These are phyloP conservation scores for Xerocomus potaroensis DNA, from an alignment of 768 basidiomycete species.

Conservation along the genomic window DNA sequence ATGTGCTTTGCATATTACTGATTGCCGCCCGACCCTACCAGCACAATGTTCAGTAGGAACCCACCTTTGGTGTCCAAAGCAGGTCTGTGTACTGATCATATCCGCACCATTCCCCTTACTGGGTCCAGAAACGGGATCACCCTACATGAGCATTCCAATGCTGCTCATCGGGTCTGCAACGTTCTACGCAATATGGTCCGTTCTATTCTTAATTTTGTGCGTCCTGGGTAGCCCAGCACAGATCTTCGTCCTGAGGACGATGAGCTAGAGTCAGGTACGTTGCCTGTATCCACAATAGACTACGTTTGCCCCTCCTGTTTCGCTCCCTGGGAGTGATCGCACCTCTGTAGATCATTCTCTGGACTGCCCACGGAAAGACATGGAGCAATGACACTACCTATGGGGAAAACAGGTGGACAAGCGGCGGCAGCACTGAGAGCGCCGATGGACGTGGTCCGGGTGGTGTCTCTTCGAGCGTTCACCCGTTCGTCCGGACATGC, in stretches of 20 bases:
- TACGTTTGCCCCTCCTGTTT: not conserved
- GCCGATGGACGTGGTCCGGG: not conserved
- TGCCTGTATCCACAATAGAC: too few species aligned
- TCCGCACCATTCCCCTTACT: not conserved
- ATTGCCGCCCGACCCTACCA: conserved; percentile 24
- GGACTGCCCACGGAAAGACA: conserved; percentile 19
- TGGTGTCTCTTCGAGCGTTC: not conserved
- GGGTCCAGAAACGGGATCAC: conserved; percentile 15
- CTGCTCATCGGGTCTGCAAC: conserved; percentile 25
- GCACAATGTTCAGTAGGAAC: conserved; percentile 21
- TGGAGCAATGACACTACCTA: conserved; percentile 6
- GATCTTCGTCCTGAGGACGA: conserved; percentile 20
- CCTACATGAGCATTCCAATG: conserved; percentile 20
- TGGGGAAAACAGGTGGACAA: not conserved
- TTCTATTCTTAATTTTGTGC: conserved; percentile 20
- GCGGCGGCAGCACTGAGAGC: not conserved
- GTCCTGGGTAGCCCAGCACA: conserved; percentile 14
- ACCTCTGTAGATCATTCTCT: conserved; percentile 24
- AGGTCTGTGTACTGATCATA: not conserved
- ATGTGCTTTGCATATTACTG: conserved; percentile 19
- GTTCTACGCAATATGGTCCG: conserved; percentile 23
- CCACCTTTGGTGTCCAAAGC: conserved; percentile 17
- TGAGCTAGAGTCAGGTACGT: conserved; percentile 22
- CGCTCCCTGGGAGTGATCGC: conserved; percentile 17
- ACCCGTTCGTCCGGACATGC: not conserved